Percentiles rank a stretch among this genome's conserved stretches.
phyloP scores from a whole-genome alignment of 179 eudicot genomes.

The Heliamphora pulchella region DNA sequence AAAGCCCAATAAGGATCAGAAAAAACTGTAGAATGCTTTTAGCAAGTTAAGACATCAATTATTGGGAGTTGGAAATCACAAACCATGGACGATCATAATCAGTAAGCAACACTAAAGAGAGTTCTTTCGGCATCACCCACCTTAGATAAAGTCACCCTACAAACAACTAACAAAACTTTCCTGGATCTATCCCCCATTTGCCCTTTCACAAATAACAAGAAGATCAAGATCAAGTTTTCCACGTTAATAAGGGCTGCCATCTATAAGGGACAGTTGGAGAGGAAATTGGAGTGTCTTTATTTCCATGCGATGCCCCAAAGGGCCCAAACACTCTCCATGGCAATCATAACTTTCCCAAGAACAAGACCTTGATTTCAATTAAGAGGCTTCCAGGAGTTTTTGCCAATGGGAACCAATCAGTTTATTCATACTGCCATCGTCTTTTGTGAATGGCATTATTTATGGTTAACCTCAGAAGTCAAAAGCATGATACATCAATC shows the following conservation, averaged over 20 bases:
- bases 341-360: not conserved
- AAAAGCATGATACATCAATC: no score
- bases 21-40: not conserved
- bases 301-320: not conserved
- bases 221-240: not conserved
- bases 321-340: not conserved
- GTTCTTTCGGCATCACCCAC: conserved; percentile 19
- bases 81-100: conserved; percentile 14
- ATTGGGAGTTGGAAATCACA: conserved; percentile 16
- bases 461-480: no score
- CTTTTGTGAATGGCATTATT: no score
- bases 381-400: no score
- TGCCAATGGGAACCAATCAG: not conserved
- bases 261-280: no score
- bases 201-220: not conserved
- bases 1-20: not conserved
- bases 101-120: conserved; percentile 5
- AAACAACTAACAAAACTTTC: not conserved
- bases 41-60: conserved; percentile 11
- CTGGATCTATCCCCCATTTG: not conserved
- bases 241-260: not conserved
- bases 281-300: not conserved
- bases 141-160: conserved; percentile 2
- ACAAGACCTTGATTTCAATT: no score
- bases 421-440: not conserved